Evolutionary conservation across 2,329 filamentous ascomycete genomes (phyloP).

Genomic region (Cytospora schulzeri): DNA sequence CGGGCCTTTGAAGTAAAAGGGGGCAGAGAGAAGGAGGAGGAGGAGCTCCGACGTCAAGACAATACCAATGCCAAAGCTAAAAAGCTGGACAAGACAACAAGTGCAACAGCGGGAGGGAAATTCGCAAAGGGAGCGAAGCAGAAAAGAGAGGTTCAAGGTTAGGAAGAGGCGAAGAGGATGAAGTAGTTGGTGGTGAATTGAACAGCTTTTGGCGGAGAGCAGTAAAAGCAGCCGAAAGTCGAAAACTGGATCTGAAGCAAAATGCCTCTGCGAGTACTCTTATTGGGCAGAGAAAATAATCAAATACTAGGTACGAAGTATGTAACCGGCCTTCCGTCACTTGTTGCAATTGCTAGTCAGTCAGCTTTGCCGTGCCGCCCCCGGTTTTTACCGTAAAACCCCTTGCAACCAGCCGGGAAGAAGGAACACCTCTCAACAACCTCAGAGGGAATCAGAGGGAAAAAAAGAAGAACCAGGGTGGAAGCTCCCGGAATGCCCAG

Average conservation of each 20-base stretch:
- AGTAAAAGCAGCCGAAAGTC: neutral
- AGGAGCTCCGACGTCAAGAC: neutral
- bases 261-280: constrained; percentile 10
- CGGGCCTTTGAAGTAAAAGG: neutral
- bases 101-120: constrained; percentile 1
- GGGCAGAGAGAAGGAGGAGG: neutral
- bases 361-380: constrained; percentile 3
- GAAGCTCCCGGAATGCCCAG: neutral
- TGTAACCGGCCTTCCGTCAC: constrained; percentile 1
- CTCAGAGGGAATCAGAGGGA: neutral
- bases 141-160: neutral
- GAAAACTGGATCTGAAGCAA: constrained; percentile 16
- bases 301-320: constrained; percentile 1
- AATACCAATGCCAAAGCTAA: neutral
- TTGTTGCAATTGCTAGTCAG: constrained; percentile 5
- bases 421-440: neutral
- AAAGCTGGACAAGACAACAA: neutral
- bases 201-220: neutral
- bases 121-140: neutral
- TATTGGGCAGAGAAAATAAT: constrained; percentile 13
- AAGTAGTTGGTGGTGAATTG: neutral
- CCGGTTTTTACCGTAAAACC: constrained; percentile 10
- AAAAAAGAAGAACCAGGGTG: neutral
- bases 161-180: constrained; percentile 1
- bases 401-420: neutral